Conservation (phyloP, 2,329 filamentous ascomycete genomes). For the Monascus ruber region DNA sequence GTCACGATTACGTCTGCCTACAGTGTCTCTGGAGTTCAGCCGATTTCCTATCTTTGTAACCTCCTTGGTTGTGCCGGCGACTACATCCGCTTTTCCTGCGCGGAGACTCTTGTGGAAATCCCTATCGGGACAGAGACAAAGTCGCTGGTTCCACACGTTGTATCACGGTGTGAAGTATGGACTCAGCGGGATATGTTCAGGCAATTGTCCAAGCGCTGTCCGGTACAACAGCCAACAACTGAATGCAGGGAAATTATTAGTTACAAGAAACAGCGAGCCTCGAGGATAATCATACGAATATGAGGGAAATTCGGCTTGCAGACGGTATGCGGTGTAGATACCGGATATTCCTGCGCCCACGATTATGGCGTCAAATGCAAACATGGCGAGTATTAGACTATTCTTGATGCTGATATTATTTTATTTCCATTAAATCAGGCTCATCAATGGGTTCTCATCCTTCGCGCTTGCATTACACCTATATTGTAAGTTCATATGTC, state of each 20-base stretch:
- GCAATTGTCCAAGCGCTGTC: slow-evolving; percentile 39
- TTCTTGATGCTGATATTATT: background rate
- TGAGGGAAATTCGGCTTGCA: slow-evolving; percentile 44
- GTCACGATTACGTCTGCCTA: slow-evolving; percentile 35
- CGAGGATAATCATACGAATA: slow-evolving; percentile 50
- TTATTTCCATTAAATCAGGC: no score
- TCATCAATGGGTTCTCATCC: no score
- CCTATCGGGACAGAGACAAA: slow-evolving; percentile 52
- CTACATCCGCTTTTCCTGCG: slow-evolving; percentile 41
- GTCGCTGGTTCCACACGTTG: slow-evolving; percentile 57
- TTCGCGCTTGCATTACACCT: no score
- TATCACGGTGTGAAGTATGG: slow-evolving; percentile 53
- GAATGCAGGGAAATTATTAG: slow-evolving; percentile 38
- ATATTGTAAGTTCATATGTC: no score
- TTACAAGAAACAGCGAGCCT: slow-evolving; percentile 45
- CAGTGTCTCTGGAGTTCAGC: slow-evolving; percentile 33
- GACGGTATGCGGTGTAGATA: slow-evolving; percentile 55
- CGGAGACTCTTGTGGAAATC: slow-evolving; percentile 44
- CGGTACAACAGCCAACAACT: slow-evolving; percentile 35
- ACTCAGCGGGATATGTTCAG: slow-evolving; percentile 40
- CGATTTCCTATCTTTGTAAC: slow-evolving; percentile 40
- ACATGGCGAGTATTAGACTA: background rate
- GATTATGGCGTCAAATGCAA: slow-evolving; percentile 5
- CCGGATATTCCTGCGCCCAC: slow-evolving; percentile 39
- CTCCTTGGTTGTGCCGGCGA: slow-evolving; percentile 43